Evolutionary conservation across 2,329 filamentous ascomycete species (phyloP).

Genomic region (Venturia aucupariae): DNA sequence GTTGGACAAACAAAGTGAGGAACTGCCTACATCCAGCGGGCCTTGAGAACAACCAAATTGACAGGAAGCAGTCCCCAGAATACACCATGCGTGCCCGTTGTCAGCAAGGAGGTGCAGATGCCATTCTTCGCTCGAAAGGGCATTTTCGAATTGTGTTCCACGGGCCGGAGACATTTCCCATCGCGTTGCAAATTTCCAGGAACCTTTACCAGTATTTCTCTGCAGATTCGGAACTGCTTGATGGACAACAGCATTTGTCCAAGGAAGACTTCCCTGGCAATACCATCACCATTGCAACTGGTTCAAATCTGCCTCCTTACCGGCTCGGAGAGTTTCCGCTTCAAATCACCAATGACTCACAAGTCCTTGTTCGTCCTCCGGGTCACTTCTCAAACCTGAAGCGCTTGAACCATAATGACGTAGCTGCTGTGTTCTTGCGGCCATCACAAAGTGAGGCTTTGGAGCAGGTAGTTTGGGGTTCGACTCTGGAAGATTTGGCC

Average conservation of each 20-base stretch:
- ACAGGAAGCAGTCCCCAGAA: background rate
- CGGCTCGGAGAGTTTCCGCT: constrained; percentile 25
- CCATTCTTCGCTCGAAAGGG: constrained; percentile 41
- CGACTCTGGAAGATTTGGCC: constrained; percentile 36
- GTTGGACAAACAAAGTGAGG: constrained; percentile 5
- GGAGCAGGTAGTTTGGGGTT: constrained; percentile 49
- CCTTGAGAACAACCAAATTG: background rate
- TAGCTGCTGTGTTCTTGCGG: constrained; percentile 42
- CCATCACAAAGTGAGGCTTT: constrained; percentile 39
- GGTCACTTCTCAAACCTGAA: background rate
- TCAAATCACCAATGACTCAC: constrained; percentile 16
- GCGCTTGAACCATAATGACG: background rate
- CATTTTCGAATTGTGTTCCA: constrained; percentile 35
- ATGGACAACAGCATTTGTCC: constrained; percentile 3
- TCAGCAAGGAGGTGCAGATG: constrained; percentile 43
- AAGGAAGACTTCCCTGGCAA: constrained; percentile 30
- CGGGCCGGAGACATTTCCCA: constrained; percentile 23
- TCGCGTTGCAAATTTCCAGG: constrained; percentile 46
- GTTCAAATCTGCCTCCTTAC: constrained; percentile 19
- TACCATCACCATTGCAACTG: constrained; percentile 33
- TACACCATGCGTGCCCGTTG: background rate
- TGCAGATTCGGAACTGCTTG: constrained; percentile 39
- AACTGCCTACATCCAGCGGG: background rate
- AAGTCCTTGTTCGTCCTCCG: background rate
- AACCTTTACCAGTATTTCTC: constrained; percentile 51